Evolutionary conservation across 1,284 basidiomycete genomes (phyloP).

Genomic region (Leccinum fuscescens): DNA sequence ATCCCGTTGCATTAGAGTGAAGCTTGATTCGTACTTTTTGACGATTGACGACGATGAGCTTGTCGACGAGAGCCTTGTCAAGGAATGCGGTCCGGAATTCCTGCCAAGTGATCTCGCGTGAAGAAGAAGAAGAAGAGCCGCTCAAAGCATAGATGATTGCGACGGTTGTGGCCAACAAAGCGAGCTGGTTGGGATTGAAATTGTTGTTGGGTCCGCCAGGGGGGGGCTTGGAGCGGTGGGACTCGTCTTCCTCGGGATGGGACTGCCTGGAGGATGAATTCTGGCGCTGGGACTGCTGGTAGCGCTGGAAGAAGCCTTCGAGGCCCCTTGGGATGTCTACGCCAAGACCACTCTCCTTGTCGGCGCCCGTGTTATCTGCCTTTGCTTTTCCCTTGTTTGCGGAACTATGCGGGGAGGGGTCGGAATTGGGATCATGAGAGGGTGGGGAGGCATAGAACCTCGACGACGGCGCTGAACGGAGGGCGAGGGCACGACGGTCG

Average conservation of each 20-base stretch:
- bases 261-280: conserved; percentile 32
- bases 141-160: conserved; percentile 72
- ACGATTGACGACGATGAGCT: conserved; percentile 91
- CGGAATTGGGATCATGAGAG: conserved; percentile 26
- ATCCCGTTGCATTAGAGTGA: conserved; percentile 80
- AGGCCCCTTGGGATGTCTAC: conserved; percentile 50
- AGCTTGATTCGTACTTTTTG: conserved; percentile 86
- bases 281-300: conserved; percentile 53
- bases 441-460: conserved; percentile 46
- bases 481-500: conserved; percentile 19
- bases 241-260: conserved; percentile 38
- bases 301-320: conserved; percentile 78
- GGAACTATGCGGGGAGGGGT: conserved; percentile 21
- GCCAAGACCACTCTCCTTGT: conserved; percentile 20
- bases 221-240: conserved; percentile 43
- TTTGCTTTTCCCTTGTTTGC: conserved; percentile 42
- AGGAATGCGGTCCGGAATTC: conserved; percentile 96
- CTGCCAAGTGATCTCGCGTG: conserved; percentile 97
- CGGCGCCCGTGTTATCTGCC: conserved; percentile 27
- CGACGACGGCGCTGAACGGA: conserved; percentile 24
- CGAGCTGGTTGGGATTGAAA: conserved; percentile 60
- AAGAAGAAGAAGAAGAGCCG: conserved; percentile 54
- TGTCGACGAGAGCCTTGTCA: conserved; percentile 95
- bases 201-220: conserved; percentile 43
- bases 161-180: conserved; percentile 55